phyloP scores from a whole-genome alignment of 2,329 filamentous ascomycete genomes.

The Fusarium heterosporum region DNA sequence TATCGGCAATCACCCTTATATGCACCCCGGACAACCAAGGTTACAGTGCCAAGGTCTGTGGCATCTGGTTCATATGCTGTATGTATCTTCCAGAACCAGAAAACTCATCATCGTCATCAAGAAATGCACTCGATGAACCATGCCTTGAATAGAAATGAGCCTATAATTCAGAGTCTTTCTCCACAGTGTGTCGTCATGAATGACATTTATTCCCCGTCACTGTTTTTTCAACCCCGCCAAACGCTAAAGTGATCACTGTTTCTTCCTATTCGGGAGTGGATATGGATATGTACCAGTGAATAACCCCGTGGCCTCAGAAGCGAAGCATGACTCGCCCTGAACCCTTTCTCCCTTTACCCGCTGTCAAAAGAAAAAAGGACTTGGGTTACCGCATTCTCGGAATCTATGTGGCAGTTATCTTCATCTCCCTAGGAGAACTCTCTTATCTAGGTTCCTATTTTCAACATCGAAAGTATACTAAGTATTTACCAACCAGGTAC shows the following conservation, averaged over 20 bases:
- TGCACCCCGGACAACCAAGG: not conserved
- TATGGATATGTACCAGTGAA: slow-evolving; percentile 1
- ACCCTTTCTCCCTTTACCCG: not conserved
- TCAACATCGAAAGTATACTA: too few species aligned
- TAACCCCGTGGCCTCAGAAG: slow-evolving; percentile 8
- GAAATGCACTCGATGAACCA: not conserved
- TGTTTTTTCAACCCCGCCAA: slow-evolving; percentile 25
- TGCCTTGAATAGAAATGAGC: not conserved
- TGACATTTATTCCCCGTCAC: not conserved
- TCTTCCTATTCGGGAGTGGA: not conserved
- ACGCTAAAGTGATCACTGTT: slow-evolving; percentile 19
- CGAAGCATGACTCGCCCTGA: not conserved
- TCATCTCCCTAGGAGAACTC: too few species aligned
- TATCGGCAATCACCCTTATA: not conserved
- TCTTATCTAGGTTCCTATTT: not conserved
- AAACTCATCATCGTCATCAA: not conserved
- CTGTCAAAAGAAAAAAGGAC: not conserved
- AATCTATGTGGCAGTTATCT: too few species aligned
- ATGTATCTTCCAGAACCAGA: not conserved
- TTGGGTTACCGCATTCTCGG: not conserved
- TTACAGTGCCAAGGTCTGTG: not conserved
- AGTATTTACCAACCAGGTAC: too few species aligned
- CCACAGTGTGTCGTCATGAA: slow-evolving; percentile 30
- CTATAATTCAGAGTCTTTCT: slow-evolving; percentile 21
- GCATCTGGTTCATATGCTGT: not conserved